Evolutionary conservation across 371 early-diverging fungal genomes (phyloP).

Genomic region (Mucor piriformis): DNA sequence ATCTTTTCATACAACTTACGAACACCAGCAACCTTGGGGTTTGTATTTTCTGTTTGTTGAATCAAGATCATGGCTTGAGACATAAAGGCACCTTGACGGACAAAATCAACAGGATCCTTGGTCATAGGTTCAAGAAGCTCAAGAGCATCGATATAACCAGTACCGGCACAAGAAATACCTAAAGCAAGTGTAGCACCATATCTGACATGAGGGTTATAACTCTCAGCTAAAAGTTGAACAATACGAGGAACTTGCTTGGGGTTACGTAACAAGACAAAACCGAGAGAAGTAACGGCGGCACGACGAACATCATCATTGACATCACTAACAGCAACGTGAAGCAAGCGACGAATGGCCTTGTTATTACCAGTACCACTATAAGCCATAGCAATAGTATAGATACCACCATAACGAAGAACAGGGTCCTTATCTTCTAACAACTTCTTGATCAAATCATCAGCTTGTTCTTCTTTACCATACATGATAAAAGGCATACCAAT

Average conservation of each 20-base stretch:
- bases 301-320: conserved; percentile 99
- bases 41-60: conserved; percentile 90
- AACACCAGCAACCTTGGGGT: conserved; percentile 77
- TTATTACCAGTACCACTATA: conserved; percentile 98
- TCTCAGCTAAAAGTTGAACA: conserved; percentile 96
- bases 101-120: conserved; percentile 97
- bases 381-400: conserved; percentile 96
- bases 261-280: conserved; percentile 91
- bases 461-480: conserved; percentile 94
- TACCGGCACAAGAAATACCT: conserved; percentile 98
- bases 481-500: conserved; percentile 93
- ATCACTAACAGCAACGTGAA: conserved; percentile 97
- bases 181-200: conserved; percentile 97
- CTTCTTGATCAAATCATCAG: conserved; percentile 84
- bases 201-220: conserved; percentile 98
- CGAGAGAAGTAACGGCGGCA: conserved; percentile 96
- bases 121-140: conserved; percentile 98
- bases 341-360: conserved; percentile 88
- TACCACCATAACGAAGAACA: conserved; percentile 94
- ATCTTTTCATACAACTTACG: conserved; percentile 89
- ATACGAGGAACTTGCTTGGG: conserved; percentile 94
- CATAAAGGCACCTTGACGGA: conserved; percentile 98
- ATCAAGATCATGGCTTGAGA: conserved; percentile 97
- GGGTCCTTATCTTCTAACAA: conserved; percentile 92
- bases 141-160: conserved; percentile 91